A percentile compares a stretch with the other conserved stretches of the same genome.
These are phyloP conservation scores for Flaveria bidentis DNA, from an alignment of 129 eudicot genomes.

Conservation along the genomic window DNA sequence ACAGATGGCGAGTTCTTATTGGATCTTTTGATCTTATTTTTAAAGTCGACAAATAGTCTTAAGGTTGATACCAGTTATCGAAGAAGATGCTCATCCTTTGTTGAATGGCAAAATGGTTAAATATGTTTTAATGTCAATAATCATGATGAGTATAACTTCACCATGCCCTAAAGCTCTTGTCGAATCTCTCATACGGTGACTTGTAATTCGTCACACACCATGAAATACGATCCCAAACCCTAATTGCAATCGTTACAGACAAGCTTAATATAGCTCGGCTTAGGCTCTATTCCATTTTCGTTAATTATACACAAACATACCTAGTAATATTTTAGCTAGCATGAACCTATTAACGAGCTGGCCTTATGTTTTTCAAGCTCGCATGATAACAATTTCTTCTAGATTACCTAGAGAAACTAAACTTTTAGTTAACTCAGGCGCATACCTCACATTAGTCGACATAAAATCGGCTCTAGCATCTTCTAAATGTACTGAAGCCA, in stretches of 20 bases:
- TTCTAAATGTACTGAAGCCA: too few species aligned
- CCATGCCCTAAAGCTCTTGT: not conserved
- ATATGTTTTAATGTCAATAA: conserved; percentile 8
- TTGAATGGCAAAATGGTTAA: conserved; percentile 25
- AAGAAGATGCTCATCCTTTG: not conserved
- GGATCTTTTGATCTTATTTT: conserved; percentile 7
- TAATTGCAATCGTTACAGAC: too few species aligned
- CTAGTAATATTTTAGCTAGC: not conserved
- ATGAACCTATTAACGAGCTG: not conserved
- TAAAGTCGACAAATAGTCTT: not conserved
- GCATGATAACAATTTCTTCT: not conserved
- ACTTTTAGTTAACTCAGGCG: too few species aligned
- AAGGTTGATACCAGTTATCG: conserved; percentile 3
- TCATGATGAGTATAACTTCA: conserved; percentile 16
- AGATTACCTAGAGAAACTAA: not conserved
- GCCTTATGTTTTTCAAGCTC: too few species aligned
- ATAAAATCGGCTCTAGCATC: not conserved
- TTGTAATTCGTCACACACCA: conserved; percentile 14
- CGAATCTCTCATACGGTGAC: not conserved
- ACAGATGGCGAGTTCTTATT: conserved; percentile 16
- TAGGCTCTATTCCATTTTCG: too few species aligned
- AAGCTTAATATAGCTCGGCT: too few species aligned
- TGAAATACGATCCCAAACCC: not conserved
- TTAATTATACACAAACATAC: too few species aligned
- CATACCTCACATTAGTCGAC: not conserved